These are phyloP conservation scores for Mycena citricolor DNA, from an alignment of 1,284 basidiomycete species.

Conservation along the genomic window DNA sequence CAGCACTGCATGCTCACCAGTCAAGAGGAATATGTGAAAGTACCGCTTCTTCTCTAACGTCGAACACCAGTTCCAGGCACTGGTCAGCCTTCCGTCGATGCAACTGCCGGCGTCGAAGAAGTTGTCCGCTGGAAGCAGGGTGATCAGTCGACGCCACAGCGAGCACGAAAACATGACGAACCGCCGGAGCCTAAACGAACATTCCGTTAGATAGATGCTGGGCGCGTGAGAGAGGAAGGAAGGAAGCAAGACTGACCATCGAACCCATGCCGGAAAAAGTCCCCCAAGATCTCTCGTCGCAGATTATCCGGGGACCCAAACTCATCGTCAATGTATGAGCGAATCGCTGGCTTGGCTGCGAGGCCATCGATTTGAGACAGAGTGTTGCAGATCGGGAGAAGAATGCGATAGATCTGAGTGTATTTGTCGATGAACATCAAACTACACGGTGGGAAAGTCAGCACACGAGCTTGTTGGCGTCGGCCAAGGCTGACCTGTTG, in stretches of 20 bases:
- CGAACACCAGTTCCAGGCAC: conserved; percentile 86
- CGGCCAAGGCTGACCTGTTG: too few species aligned
- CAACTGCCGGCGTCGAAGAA: conserved; percentile 74
- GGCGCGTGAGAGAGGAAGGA: too few species aligned
- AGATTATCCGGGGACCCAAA: conserved; percentile 72
- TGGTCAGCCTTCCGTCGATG: conserved; percentile 65
- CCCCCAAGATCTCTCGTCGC: conserved; percentile 66
- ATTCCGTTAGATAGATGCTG: too few species aligned
- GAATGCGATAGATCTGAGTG: conserved; percentile 83
- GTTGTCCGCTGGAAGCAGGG: conserved; percentile 48
- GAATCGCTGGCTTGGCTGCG: conserved; percentile 63
- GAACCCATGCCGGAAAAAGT: conserved; percentile 83
- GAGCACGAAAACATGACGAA: neutral
- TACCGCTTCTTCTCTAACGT: conserved; percentile 79
- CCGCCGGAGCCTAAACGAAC: too few species aligned
- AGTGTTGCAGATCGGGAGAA: conserved; percentile 78
- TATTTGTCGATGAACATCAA: conserved; percentile 61
- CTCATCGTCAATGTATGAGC: conserved; percentile 76
- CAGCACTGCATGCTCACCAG: conserved; percentile 48
- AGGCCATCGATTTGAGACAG: conserved; percentile 67
- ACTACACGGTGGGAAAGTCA: conserved; percentile 44
- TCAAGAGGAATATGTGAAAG: conserved; percentile 74
- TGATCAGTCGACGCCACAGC: neutral
- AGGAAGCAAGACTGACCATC: conserved; percentile 50
- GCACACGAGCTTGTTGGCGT: too few species aligned